These are phyloP conservation scores for Sporothrix mexicana DNA, from an alignment of 2,329 filamentous ascomycete genomes.

Conservation along the genomic window DNA sequence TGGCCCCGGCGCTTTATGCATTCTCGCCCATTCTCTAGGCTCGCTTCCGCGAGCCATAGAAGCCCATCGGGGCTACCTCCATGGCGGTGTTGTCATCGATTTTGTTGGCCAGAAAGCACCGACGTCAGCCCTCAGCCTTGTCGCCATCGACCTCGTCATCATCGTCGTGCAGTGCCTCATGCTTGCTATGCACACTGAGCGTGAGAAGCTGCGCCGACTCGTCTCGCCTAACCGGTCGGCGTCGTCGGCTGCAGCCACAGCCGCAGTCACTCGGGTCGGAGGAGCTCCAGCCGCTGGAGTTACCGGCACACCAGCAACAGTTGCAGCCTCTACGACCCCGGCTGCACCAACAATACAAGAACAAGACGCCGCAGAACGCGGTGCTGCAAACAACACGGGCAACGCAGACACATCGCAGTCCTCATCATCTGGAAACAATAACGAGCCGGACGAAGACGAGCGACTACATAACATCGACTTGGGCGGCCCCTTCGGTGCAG, in stretches of 20 bases:
- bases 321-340: constrained; percentile 40
- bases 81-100: constrained; percentile 70
- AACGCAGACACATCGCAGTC: constrained; percentile 48
- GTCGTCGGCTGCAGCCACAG: constrained; percentile 34
- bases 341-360: constrained; percentile 42
- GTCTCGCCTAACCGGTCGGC: constrained; percentile 43
- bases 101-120: constrained; percentile 71
- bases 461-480: constrained; percentile 28
- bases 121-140: constrained; percentile 59
- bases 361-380: constrained; percentile 21
- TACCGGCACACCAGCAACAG: constrained; percentile 40
- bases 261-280: constrained; percentile 37
- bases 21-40: constrained; percentile 64
- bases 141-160: constrained; percentile 62
- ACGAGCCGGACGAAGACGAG: constrained; percentile 36
- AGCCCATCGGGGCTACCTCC: constrained; percentile 67
- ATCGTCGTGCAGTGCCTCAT: constrained; percentile 66
- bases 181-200: constrained; percentile 66
- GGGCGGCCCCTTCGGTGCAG: constrained; percentile 27
- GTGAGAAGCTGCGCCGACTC: constrained; percentile 60
- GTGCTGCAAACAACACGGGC: constrained; percentile 42
- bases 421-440: constrained; percentile 33
- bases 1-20: constrained; percentile 64
- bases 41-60: constrained; percentile 63
- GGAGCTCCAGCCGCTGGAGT: neutral